Conservation (phyloP, 2,329 filamentous ascomycete genomes). For the Penicillium sp. region DNA sequence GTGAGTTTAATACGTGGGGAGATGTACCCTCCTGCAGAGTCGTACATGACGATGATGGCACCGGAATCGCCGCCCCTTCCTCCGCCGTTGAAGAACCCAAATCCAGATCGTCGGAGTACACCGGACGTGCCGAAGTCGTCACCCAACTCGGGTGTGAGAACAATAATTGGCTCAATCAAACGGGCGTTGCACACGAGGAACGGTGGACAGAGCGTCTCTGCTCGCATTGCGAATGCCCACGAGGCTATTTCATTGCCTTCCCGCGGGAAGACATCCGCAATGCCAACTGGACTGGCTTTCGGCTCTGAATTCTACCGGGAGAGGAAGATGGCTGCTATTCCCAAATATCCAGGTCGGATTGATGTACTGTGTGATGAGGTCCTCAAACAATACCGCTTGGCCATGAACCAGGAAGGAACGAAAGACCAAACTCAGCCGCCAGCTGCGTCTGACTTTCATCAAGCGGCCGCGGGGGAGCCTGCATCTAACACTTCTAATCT, state of each 20-base stretch:
- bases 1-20: conserved; percentile 87
- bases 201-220: conserved; percentile 29
- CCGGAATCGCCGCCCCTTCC: conserved; percentile 46
- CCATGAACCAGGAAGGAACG: conserved; percentile 48
- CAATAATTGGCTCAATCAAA: conserved; percentile 79
- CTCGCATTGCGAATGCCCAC: conserved; percentile 35
- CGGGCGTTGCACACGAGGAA: conserved; percentile 69
- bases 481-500: not conserved
- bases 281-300: conserved; percentile 46
- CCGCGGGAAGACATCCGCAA: conserved; percentile 38
- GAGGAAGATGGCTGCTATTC: conserved; percentile 31
- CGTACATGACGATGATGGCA: conserved; percentile 68
- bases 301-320: conserved; percentile 44
- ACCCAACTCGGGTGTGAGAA: conserved; percentile 69
- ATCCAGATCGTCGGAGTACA: conserved; percentile 29
- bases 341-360: conserved; percentile 61
- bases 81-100: conserved; percentile 23
- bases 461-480: conserved; percentile 5
- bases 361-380: conserved; percentile 79
- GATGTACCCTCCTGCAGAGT: conserved; percentile 74
- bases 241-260: conserved; percentile 27
- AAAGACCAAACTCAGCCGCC: conserved; percentile 4
- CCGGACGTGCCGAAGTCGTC: conserved; percentile 27
- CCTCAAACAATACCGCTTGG: conserved; percentile 73
- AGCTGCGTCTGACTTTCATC: conserved; percentile 3